Percentiles rank a stretch among this genome's conserved stretches.
Evolutionary conservation across 345 rosid genomes (phyloP).

Genomic region (Sonneratia caseolaris): DNA sequence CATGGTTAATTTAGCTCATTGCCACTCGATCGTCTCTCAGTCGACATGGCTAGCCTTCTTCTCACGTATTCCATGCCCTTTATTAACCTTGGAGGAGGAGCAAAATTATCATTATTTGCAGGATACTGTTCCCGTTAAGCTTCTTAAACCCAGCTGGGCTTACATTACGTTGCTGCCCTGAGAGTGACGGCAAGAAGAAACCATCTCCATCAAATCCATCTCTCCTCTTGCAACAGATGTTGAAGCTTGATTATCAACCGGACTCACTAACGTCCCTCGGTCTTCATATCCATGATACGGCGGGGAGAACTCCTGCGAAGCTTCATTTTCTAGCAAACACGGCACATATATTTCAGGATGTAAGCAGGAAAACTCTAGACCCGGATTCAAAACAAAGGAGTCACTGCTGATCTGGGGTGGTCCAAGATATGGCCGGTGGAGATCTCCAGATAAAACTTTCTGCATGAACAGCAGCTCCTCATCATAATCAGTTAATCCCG

Average conservation of each 20-base stretch:
- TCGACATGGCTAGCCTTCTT: too few relatives aligned
- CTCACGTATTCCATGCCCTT: too few relatives aligned
- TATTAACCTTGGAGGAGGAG: too few relatives aligned
- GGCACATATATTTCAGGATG: constrained; percentile 55
- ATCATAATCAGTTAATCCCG: constrained; percentile 27
- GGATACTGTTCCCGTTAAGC: too few relatives aligned
- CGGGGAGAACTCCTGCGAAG: neutral
- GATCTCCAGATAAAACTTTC: constrained; percentile 31
- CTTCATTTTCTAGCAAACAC: constrained; percentile 20
- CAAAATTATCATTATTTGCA: too few relatives aligned
- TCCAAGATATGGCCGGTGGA: neutral
- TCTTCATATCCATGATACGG: neutral
- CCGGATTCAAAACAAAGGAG: neutral
- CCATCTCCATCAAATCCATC: constrained; percentile 97
- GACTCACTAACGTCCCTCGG: neutral
- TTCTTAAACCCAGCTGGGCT: too few relatives aligned
- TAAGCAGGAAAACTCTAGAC: neutral
- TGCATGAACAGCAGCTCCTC: constrained; percentile 66
- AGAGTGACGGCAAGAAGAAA: constrained; percentile 34
- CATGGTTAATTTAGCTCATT: too few relatives aligned
- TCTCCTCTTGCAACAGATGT: constrained; percentile 32
- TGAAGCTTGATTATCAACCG: constrained; percentile 16
- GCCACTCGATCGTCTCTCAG: too few relatives aligned
- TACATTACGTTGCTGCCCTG: constrained; percentile 11
- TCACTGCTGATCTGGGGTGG: neutral